Conservation (phyloP, 2,329 filamentous ascomycete species). For the Sporothrix globosa region DNA sequence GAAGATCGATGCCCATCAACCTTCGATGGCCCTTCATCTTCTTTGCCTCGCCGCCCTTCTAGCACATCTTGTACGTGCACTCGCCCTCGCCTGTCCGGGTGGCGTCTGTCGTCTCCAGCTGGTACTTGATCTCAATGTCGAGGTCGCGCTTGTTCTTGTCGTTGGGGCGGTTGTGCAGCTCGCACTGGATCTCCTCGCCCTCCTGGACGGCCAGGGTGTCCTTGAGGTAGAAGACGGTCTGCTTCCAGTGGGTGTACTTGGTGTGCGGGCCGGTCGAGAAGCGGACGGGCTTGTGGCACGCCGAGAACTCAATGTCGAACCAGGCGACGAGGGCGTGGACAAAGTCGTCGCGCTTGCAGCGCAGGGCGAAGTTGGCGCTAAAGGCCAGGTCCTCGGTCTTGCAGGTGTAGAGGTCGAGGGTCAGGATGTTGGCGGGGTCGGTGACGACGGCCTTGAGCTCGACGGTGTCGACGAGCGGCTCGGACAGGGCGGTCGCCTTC, state of each 20-base stretch:
- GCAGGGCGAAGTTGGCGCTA: conserved; percentile 73
- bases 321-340: conserved; percentile 95
- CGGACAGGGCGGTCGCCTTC: conserved; percentile 89
- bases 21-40: not conserved
- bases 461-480: conserved; percentile 96
- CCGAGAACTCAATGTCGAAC: conserved; percentile 99
- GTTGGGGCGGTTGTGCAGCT: conserved; percentile 83
- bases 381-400: conserved; percentile 83
- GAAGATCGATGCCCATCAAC: not conserved
- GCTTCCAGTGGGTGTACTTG: conserved; percentile 99
- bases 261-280: conserved; percentile 98
- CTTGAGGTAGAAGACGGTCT: conserved; percentile 96
- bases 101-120: conserved; percentile 73
- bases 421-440: conserved; percentile 81
- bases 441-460: conserved; percentile 97
- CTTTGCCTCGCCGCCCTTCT: conserved; percentile 38
- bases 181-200: conserved; percentile 76
- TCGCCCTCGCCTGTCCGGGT: conserved; percentile 69
- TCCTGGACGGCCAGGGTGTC: conserved; percentile 91
- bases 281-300: conserved; percentile 95
- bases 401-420: conserved; percentile 91
- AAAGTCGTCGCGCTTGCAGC: conserved; percentile 84
- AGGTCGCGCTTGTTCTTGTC: conserved; percentile 92
- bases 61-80: conserved; percentile 81
- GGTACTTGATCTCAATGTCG: conserved; percentile 85